Evolutionary conservation across 768 basidiomycete genomes (phyloP), one percentile per base, ranked within the genome.

Genomic region (Russula sp.): DNA sequence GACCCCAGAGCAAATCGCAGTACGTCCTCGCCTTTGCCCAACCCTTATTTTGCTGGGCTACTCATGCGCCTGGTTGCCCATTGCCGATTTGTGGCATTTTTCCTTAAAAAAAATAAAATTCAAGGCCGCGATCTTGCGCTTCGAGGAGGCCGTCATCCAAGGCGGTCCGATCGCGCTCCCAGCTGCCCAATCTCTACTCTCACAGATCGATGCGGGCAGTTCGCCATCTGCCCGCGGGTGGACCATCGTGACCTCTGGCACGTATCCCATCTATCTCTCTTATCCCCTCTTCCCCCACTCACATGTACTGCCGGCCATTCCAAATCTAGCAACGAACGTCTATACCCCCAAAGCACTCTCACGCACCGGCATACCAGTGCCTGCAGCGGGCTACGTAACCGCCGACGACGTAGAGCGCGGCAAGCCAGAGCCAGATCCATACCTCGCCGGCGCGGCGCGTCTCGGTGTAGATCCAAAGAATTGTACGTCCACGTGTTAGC

Each of bases 401-500:
- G 86, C 88, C 8, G 83, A 88, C 74, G 84, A 89, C 57, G 87
- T 88, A 11, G 69, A 75, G 13, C 75, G 81, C 56, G 92, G 93
- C 51, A 95, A 95, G 76, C 94, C 94, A n/a, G 81, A 87, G 71
- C 92, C 94, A 0, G 91, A 84, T 40, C 94, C 94, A 24, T 97
- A 95, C 75, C 76, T 94, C 16, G 83, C 84, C 0, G 93, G 93
- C 13, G 92, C 92, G 20, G 69, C 75, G 59, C 79, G 76, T 53
- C 83, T 87, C 63, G 78, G 76, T n/a, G 79, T 82, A 26, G 77
- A 85, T 54, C 78, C 86, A 1, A 74, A 73, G 24, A 83, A 83
- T 55, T 92, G 89, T 85, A 55, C 62, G 83, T 70, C 20, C 28
- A 11, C 10, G 22, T 48, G n/a, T n/a, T n/a, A n/a, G 8, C 9